Evolutionary conservation across 257 asterid genomes (phyloP).

Genomic region (Plantago elongata): DNA sequence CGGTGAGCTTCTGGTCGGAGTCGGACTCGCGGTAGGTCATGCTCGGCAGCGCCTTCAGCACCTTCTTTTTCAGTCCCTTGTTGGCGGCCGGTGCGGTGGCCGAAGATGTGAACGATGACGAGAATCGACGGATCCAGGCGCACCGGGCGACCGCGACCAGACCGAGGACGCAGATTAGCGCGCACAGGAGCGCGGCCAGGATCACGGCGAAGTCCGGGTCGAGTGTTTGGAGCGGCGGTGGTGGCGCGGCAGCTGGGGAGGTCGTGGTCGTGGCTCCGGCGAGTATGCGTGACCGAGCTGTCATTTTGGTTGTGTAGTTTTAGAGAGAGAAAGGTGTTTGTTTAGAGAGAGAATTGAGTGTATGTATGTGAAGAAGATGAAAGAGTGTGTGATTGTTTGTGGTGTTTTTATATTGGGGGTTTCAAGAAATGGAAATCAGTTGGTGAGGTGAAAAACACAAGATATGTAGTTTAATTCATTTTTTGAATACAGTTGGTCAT

Average conservation of each 20-base stretch:
- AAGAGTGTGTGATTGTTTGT: not conserved
- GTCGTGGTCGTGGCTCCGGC: not conserved
- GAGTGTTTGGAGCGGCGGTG: not conserved
- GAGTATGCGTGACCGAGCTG: slow-evolving; percentile 14
- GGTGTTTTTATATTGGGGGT: not conserved
- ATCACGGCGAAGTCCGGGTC: slow-evolving; percentile 14
- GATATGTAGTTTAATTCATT: not conserved
- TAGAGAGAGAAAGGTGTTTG: not conserved
- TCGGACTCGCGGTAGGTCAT: slow-evolving; percentile 3
- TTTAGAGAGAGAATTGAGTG: not conserved
- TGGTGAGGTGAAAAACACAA: not conserved
- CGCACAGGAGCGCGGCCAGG: slow-evolving; percentile 20
- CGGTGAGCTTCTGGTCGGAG: not conserved
- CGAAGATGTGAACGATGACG: not conserved
- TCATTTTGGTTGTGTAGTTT: not conserved
- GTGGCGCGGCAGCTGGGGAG: not conserved
- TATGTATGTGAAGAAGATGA: not conserved
- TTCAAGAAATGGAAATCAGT: not conserved
- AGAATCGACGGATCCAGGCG: slow-evolving; percentile 20
- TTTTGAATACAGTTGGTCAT: not conserved
- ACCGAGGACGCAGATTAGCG: slow-evolving; percentile 17
- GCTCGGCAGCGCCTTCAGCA: not conserved
- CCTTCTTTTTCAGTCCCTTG: slow-evolving; percentile 11
- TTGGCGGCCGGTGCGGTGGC: not conserved
- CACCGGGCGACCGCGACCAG: slow-evolving; percentile 16